These are phyloP conservation scores for Rhizodiscina lignyota DNA, from an alignment of 495 filamentous ascomycete species.

Conservation along the genomic window DNA sequence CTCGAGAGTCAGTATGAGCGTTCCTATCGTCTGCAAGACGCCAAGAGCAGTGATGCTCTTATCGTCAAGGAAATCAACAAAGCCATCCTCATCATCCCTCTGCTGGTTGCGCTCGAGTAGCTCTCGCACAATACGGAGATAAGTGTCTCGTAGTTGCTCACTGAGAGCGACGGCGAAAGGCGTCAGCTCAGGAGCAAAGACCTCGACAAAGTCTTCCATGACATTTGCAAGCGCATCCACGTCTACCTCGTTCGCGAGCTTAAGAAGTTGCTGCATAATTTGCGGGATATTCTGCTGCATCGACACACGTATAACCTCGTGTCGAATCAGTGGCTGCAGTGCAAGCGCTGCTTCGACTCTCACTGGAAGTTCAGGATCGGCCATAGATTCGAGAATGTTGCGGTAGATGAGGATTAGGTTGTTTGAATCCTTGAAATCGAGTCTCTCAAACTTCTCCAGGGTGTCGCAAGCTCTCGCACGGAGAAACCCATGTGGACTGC, in stretches of 20 bases:
- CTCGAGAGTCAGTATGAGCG: slow-evolving; percentile 88
- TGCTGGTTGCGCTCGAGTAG: slow-evolving; percentile 65
- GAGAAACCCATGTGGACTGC: slow-evolving; percentile 81
- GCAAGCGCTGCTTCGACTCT: slow-evolving; percentile 90
- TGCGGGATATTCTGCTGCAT: slow-evolving; percentile 99
- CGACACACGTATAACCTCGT: slow-evolving; percentile 78
- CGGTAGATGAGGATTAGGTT: slow-evolving; percentile 91
- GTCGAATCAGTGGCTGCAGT: slow-evolving; percentile 84
- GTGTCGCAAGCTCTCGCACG: slow-evolving; percentile 92
- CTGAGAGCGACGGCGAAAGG: slow-evolving; percentile 96
- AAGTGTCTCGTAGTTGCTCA: slow-evolving; percentile 92
- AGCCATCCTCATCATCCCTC: slow-evolving; percentile 53
- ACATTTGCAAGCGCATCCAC: slow-evolving; percentile 92
- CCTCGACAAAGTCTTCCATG: slow-evolving; percentile 99
- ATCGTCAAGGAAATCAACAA: slow-evolving; percentile 86
- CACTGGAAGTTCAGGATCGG: slow-evolving; percentile 77
- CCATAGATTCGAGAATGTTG: slow-evolving; percentile 94
- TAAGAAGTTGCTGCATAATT: slow-evolving; percentile 97
- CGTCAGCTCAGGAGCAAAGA: slow-evolving; percentile 87
- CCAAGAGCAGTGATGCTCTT: slow-evolving; percentile 96
- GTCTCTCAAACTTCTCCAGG: slow-evolving; percentile 89
- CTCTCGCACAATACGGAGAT: slow-evolving; percentile 83
- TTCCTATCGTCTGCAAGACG: slow-evolving; percentile 94
- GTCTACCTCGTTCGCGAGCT: slow-evolving; percentile 89
- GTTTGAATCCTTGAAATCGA: slow-evolving; percentile 88